Conservation (phyloP, 257 asterid species). For the Plantago major region DNA sequence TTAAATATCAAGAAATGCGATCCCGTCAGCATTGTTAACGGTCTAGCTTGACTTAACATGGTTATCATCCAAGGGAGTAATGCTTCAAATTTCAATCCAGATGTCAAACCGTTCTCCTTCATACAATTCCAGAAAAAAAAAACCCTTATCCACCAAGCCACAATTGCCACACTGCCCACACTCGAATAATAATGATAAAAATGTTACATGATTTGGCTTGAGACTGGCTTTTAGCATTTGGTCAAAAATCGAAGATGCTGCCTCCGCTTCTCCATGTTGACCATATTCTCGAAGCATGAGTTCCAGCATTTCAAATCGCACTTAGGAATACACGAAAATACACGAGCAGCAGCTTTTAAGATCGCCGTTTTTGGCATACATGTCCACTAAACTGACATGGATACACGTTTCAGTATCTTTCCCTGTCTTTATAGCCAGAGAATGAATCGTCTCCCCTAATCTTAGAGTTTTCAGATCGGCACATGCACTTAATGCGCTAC, state of each 20-base stretch:
- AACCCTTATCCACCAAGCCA: slow-evolving; percentile 51
- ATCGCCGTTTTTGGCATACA: slow-evolving; percentile 81
- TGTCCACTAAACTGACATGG: slow-evolving; percentile 60
- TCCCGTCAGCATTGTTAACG: slow-evolving; percentile 40
- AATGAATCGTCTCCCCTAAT: slow-evolving; percentile 78
- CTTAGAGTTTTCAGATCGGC: slow-evolving; percentile 66
- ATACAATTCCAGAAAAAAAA: slow-evolving; percentile 58
- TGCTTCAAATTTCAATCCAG: slow-evolving; percentile 79
- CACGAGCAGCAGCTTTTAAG: slow-evolving; percentile 44
- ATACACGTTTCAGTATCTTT: slow-evolving; percentile 47
- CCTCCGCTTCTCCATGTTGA: slow-evolving; percentile 61
- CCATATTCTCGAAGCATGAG: slow-evolving; percentile 74
- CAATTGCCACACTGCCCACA: slow-evolving; percentile 88
- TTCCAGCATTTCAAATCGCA: slow-evolving; percentile 79
- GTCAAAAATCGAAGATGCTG: slow-evolving; percentile 47
- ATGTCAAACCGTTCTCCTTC: slow-evolving; percentile 41
- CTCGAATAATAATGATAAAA: slow-evolving; percentile 59
- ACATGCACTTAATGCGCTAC: slow-evolving; percentile 68
- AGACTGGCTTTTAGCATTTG: slow-evolving; percentile 46
- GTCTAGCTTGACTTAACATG: slow-evolving; percentile 64
- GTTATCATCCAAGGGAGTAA: slow-evolving; percentile 70
- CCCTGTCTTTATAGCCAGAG: slow-evolving; percentile 57
- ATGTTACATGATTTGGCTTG: slow-evolving; percentile 64
- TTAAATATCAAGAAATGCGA: slow-evolving; percentile 54
- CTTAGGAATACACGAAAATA: slow-evolving; percentile 29